These are phyloP conservation scores for Populus hybrid DNA, from an alignment of 441 rosid species.

Conservation along the genomic window DNA sequence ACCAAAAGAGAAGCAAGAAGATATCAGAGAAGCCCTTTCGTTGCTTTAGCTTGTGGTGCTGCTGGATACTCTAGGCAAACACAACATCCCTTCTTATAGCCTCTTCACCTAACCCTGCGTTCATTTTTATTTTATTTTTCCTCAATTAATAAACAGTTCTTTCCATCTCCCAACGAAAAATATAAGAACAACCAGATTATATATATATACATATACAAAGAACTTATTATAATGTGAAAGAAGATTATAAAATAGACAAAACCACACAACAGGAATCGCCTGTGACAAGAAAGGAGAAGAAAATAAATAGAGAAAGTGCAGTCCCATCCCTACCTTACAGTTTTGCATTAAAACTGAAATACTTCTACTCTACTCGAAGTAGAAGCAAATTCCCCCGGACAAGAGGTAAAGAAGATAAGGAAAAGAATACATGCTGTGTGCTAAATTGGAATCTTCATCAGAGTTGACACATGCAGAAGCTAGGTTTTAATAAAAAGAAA, in stretches of 20 bases:
- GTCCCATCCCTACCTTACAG: slow-evolving; percentile 22
- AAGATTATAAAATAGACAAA: slow-evolving; percentile 24
- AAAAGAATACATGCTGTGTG: slow-evolving; percentile 36
- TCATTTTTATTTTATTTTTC: slow-evolving; percentile 3
- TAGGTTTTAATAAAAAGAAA: slow-evolving; percentile 24
- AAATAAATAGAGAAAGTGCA: slow-evolving; percentile 28
- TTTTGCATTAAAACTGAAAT: slow-evolving; percentile 40
- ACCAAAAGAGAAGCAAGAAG: slow-evolving; percentile 17
- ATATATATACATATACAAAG: background rate
- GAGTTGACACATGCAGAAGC: slow-evolving; percentile 27
- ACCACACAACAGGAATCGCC: slow-evolving; percentile 44
- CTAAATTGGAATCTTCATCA: slow-evolving; percentile 47
- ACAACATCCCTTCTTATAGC: slow-evolving; percentile 56
- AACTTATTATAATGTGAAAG: background rate
- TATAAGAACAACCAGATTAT: background rate
- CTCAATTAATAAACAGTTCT: slow-evolving; percentile 24
- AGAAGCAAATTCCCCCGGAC: slow-evolving; percentile 37
- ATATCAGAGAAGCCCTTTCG: slow-evolving; percentile 25
- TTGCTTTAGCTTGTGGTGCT: slow-evolving; percentile 24
- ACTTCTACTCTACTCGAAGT: slow-evolving; percentile 41
- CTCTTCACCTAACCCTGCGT: slow-evolving; percentile 57
- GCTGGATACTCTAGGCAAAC: slow-evolving; percentile 27
- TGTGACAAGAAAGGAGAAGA: slow-evolving; percentile 32
- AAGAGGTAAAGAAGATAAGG: slow-evolving; percentile 37
- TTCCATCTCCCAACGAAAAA: slow-evolving; percentile 25